Conservation (phyloP, 1,284 basidiomycete species). For the Tilletiopsis washingtonensis region DNA sequence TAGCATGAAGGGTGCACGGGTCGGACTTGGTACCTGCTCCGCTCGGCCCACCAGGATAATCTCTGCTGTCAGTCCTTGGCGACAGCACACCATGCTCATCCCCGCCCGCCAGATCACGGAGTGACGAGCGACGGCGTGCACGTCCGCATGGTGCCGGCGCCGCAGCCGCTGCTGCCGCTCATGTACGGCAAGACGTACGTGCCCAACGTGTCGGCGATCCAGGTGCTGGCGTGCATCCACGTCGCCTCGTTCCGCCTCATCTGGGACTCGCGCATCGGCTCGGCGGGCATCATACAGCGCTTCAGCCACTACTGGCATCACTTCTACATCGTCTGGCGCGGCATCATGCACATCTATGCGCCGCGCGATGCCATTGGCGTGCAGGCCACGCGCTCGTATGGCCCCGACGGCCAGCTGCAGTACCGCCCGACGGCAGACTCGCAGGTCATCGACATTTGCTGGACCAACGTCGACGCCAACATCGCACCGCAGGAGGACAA, state of each 20-base stretch:
- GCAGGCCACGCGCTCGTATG: conserved; percentile 20
- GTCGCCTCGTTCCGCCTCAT: conserved; percentile 24
- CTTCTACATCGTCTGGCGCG: conserved; percentile 29
- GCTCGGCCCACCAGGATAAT: no score
- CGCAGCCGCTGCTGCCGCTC: neutral
- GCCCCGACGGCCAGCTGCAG: conserved; percentile 14
- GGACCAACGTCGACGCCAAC: conserved; percentile 13
- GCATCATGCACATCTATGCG: conserved; percentile 30
- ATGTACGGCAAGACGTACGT: conserved; percentile 1
- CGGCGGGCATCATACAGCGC: conserved; percentile 21
- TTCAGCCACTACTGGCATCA: conserved; percentile 25
- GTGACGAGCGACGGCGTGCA: no score
- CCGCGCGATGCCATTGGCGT: conserved; percentile 24
- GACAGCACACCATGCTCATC: no score
- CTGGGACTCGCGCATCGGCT: conserved; percentile 29
- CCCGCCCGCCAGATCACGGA: no score
- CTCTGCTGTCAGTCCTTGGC: no score
- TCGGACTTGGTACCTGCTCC: neutral
- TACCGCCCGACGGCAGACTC: conserved; percentile 15
- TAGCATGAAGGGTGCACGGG: no score
- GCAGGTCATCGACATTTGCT: conserved; percentile 18
- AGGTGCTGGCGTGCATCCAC: conserved; percentile 27
- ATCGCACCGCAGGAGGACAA: conserved; percentile 17
- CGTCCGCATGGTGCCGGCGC: no score
- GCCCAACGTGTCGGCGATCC: conserved; percentile 11